phyloP scores from a whole-genome alignment of 805 yeast genomes.

The Pichia cabralensis region DNA sequence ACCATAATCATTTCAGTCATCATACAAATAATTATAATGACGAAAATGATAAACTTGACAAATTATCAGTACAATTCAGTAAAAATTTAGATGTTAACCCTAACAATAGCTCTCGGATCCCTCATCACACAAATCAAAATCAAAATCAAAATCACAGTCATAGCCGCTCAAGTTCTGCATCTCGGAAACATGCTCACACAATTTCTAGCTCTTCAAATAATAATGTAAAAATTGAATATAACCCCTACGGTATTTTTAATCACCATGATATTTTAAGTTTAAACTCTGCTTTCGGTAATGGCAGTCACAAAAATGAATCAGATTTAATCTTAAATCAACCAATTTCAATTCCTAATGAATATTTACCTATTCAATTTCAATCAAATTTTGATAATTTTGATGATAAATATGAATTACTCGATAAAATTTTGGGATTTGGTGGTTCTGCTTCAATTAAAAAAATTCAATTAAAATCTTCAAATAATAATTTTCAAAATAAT shows the following conservation, averaged over 20 bases:
- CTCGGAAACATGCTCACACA: too few species aligned
- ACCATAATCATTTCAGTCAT: too few species aligned
- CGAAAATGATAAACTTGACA: too few species aligned
- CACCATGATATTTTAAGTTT: slow-evolving; percentile 20
- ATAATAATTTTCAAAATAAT: slow-evolving; percentile 26
- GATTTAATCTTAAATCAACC: slow-evolving; percentile 48
- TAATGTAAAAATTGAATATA: slow-evolving; percentile 38
- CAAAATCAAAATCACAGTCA: too few species aligned
- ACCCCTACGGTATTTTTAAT: slow-evolving; percentile 50
- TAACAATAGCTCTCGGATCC: too few species aligned
- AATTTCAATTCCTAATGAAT: slow-evolving; percentile 54
- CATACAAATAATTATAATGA: too few species aligned
- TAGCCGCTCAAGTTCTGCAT: too few species aligned
- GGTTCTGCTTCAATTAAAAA: slow-evolving; percentile 61
- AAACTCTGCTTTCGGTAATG: slow-evolving; percentile 20
- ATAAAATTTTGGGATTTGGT: slow-evolving; percentile 50
- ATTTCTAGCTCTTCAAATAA: not conserved
- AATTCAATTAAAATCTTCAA: slow-evolving; percentile 23
- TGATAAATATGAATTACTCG: slow-evolving; percentile 43
- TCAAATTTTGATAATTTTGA: slow-evolving; percentile 39
- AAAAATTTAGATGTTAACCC: too few species aligned
- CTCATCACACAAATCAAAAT: too few species aligned
- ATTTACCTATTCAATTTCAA: slow-evolving; percentile 43
- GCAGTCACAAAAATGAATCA: slow-evolving; percentile 20
- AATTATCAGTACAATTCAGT: too few species aligned